Base-by-base conservation (phyloP, 176 grass and related monocot genomes). In the Pharus latifolius region DNA sequence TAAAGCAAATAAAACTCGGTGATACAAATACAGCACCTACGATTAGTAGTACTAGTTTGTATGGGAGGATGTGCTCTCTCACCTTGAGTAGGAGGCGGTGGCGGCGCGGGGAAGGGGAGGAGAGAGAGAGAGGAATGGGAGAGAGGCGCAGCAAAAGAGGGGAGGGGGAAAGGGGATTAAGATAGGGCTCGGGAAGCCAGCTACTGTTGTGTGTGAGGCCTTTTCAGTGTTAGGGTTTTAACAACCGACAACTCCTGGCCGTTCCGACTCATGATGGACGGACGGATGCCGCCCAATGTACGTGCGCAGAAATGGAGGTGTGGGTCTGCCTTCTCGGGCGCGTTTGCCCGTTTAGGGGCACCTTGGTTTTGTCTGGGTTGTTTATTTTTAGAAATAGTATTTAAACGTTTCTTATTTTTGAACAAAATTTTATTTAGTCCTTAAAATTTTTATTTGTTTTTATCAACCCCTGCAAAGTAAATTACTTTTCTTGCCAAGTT, bases 151-250 rank as follows among this genome's bases (percentile, higher is more conserved):
- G 38, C 10, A 34, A 38, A 63, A 12, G 11, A 38, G 22, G 10
- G 14, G 55, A 10, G 12, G 17, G 13, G 14, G 19, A 9, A 23
- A 32, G 10, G 34, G 74, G 38, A 56, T 46, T 44, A 46, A 22
- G 59, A 76, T 54, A 76, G 58, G 49, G 38, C 24, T 76, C 58
- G 48, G 24, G 7, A 44, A 18, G 25, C 73, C 60, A 44, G 23
- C 60, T 60, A 76, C 60, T 33, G n/a, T n/a, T n/a, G n/a, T n/a
- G 24, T 22, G 34, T 6, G 3, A 22, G 20, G 7, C 49, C 11
- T 15, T 15, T 22, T 10, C 12, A 0, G 57, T 23, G 75, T 49
- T 78, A 69, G 76, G 64, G 75, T 69, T 78, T 38, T 78, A 78
- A 69, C 53, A 48, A 57, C 29, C 19, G 51, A 6, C 1, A 51